Evolutionary conservation across 192 early-diverging fungal genomes (phyloP).

Genomic region (Backusella australiensis): DNA sequence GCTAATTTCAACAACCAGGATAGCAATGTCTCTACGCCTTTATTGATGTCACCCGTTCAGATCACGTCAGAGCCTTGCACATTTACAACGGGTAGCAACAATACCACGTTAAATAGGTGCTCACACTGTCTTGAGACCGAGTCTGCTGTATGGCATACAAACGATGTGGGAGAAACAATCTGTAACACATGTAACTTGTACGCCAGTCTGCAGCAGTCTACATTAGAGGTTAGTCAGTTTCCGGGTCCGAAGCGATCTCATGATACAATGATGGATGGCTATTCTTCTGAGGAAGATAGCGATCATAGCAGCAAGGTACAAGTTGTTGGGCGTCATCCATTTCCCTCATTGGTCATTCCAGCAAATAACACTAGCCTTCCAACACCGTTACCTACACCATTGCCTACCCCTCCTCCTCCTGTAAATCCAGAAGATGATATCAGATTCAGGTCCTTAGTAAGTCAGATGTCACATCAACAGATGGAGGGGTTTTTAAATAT

Average conservation of each 20-base stretch:
- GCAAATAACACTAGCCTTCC: background rate
- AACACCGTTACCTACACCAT: background rate
- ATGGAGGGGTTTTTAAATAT: conserved; percentile 52
- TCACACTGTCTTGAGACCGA: conserved; percentile 71
- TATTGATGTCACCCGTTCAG: background rate
- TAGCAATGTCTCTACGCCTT: background rate
- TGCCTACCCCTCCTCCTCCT: background rate
- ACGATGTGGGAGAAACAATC: conserved; percentile 68
- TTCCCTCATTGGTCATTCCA: conserved; percentile 5
- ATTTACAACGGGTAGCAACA: background rate
- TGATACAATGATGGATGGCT: background rate
- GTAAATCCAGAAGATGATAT: conserved; percentile 17
- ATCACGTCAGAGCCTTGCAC: background rate
- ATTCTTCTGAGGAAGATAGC: conserved; percentile 1
- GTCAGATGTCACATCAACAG: conserved; percentile 46
- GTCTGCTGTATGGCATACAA: conserved; percentile 79
- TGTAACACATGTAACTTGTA: conserved; percentile 88
- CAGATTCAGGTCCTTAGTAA: conserved; percentile 28
- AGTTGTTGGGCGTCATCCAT: background rate
- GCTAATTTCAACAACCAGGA: background rate
- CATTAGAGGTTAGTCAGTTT: background rate
- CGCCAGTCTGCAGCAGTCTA: conserved; percentile 82
- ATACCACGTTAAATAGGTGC: conserved; percentile 31
- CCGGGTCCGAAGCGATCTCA: conserved; percentile 2
- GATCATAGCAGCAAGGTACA: background rate